Percentiles rank a stretch among this genome's conserved stretches.
These are phyloP conservation scores for Amanita molliuscula DNA, from an alignment of 768 basidiomycete genomes.

Conservation along the genomic window DNA sequence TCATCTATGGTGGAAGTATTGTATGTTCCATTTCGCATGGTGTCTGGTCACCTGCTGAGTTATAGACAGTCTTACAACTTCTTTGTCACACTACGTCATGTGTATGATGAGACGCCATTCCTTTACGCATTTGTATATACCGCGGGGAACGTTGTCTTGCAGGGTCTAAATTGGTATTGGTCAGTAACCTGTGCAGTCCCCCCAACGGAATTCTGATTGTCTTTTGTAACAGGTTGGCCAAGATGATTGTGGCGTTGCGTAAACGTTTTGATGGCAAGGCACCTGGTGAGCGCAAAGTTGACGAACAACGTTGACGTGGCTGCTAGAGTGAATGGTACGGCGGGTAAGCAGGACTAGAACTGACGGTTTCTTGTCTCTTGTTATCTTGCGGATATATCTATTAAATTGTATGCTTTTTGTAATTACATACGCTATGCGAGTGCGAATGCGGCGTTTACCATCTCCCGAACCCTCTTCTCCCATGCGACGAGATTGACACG, in stretches of 20 bases:
- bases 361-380: background rate
- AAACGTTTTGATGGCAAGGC: conserved; percentile 40
- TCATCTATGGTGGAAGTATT: conserved; percentile 56
- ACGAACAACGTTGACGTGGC: conserved; percentile 1
- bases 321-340: background rate
- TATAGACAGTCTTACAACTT: conserved; percentile 53
- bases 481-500: conserved; percentile 73
- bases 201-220: background rate
- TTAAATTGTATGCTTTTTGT: background rate
- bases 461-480: conserved; percentile 58
- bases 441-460: conserved; percentile 44
- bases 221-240: conserved; percentile 44
- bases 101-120: conserved; percentile 43
- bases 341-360: background rate
- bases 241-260: conserved; percentile 57
- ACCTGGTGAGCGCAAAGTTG: conserved; percentile 14
- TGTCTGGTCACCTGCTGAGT: background rate
- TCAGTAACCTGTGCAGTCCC: conserved; percentile 19
- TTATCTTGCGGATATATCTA: background rate
- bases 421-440: background rate
- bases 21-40: conserved; percentile 18
- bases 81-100: conserved; percentile 43
- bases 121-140: conserved; percentile 41
- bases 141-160: conserved; percentile 52
- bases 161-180: conserved; percentile 75